Base-by-base conservation (phyloP, 257 asterid species). In the Salvia rosmarinus region DNA sequence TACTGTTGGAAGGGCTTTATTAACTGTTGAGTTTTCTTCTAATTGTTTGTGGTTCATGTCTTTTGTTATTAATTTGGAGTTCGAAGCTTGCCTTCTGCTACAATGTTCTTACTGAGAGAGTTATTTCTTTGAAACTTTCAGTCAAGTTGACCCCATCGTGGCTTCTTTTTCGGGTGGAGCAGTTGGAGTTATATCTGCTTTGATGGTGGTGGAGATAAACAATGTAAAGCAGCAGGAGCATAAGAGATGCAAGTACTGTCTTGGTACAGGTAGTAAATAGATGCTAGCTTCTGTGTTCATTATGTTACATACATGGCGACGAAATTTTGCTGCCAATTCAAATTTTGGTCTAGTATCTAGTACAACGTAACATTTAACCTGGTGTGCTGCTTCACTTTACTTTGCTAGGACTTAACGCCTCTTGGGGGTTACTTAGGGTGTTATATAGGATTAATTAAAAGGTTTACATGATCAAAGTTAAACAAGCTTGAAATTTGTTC, bases 121-220 rank as follows among this genome's bases (percentile, higher is more conserved):
- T 19, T 43, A 19, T 44, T 11, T 66, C 13, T n/a, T n/a, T 66
- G 80, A 23, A 47, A 65, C 60, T 64, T 79, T 68, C 77, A 94
- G 97, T 83, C 78, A 88, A 80, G 97, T 94, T 76, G 99, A 94
- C 81, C 99, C 97, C 34, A 91, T 94, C 62, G 99, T 94, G 77
- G 97, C 99, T 9, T 94, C 99, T 52, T 91, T 94, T 84, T 89
- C 97, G 23, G 99, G 99, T 54, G 99, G 97, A 67, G 97, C 96
- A 75, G 96, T 94, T 70, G 97, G 97, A 75, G 99, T 94, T 55
- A 89, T 94, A 74, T 89, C 99, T 51, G 96, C 99, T 25, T 82
- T 94, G 89, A 94, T 94, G 97, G 95, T 86, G 70, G 97, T 94
- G 81, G 99, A 94, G 87, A 86, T 94, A 72, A 91, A 91, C 88